These are phyloP conservation scores for Tetrahymena borealis DNA, from an alignment of 73 alveolate species.

Conservation along the genomic window DNA sequence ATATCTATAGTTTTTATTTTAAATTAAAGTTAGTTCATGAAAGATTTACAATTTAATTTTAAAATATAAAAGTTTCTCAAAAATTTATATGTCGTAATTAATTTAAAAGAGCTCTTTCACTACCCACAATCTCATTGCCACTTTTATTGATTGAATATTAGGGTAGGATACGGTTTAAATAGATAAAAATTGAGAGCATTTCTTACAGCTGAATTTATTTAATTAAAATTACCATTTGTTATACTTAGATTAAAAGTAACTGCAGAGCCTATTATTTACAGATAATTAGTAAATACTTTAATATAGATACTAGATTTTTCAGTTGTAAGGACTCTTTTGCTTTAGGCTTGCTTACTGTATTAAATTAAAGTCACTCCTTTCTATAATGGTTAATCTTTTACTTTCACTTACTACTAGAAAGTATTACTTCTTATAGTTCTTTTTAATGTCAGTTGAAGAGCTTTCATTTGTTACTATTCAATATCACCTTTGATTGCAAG, in stretches of 20 bases:
- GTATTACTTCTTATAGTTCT: background rate
- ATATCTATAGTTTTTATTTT: background rate
- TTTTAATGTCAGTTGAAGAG: background rate
- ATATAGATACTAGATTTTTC: constrained; percentile 6
- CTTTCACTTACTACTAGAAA: background rate
- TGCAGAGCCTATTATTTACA: constrained; percentile 11
- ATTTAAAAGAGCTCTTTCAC: no score
- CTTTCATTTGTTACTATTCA: background rate
- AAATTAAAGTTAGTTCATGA: no score
- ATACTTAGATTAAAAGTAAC: background rate
- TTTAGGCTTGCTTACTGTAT: background rate
- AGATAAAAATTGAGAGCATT: no score
- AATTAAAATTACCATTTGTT: background rate
- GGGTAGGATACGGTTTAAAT: no score
- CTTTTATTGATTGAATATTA: no score
- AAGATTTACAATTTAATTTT: no score
- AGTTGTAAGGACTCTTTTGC: background rate
- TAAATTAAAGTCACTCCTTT: background rate
- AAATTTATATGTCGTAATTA: no score
- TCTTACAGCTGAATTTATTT: no score
- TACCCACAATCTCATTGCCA: no score
- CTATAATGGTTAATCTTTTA: background rate
- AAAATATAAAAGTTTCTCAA: no score
- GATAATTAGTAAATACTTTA: constrained; percentile 8
- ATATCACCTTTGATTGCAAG: background rate